A percentile compares a stretch with the other conserved stretches of the same genome.
Conservation (phyloP, 306 rosid genomes). For the Trifolium subterraneum region DNA sequence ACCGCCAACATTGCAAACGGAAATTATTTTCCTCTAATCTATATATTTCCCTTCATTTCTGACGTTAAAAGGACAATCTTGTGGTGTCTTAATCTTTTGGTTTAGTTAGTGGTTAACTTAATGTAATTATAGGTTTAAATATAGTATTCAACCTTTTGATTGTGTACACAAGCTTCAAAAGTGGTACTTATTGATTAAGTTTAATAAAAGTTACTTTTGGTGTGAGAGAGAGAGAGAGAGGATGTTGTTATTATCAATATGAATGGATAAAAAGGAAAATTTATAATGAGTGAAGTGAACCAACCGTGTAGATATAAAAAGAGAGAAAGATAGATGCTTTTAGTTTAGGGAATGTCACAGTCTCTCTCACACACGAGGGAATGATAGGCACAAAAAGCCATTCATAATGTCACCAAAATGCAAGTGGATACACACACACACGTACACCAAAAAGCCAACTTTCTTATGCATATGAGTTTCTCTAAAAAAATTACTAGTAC, state of each 20-base stretch:
- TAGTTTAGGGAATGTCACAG: constrained; percentile 47
- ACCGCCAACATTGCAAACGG: no score
- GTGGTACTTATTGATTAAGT: constrained; percentile 9
- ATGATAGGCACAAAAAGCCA: constrained; percentile 56
- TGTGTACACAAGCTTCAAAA: constrained; percentile 41
- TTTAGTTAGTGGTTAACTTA: constrained; percentile 26
- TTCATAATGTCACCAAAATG: constrained; percentile 41
- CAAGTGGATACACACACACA: constrained; percentile 71
- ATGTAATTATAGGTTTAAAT: constrained; percentile 34
- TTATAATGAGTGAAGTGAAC: constrained; percentile 46
- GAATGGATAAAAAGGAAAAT: constrained; percentile 37
- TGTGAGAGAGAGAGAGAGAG: neutral
- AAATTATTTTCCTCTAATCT: no score
- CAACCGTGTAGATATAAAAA: constrained; percentile 68
- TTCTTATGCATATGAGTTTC: neutral
- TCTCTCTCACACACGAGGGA: constrained; percentile 62
- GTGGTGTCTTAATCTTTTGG: neutral
- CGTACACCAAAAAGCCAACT: constrained; percentile 43
- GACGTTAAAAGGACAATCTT: constrained; percentile 32
- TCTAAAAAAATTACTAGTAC: no score
- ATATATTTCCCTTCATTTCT: no score
- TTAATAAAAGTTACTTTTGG: constrained; percentile 38
- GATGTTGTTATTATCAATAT: constrained; percentile 54
- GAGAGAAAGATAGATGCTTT: constrained; percentile 31
- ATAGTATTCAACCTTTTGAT: constrained; percentile 1